These are phyloP conservation scores for Mycena venus DNA, from an alignment of 768 basidiomycete species.

Conservation along the genomic window DNA sequence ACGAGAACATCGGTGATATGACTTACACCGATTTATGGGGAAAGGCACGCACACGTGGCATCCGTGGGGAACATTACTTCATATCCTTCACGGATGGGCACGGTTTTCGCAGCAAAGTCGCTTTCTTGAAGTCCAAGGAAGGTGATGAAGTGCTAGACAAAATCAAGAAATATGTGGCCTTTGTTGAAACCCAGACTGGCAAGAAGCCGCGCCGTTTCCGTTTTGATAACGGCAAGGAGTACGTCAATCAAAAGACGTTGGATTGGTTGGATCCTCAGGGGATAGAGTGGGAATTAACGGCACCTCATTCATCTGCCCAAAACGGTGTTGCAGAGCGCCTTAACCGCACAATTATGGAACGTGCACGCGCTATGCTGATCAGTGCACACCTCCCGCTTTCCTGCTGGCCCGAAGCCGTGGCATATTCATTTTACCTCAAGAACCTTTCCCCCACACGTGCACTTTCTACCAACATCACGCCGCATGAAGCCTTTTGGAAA, in stretches of 20 bases:
- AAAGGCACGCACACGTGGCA: background rate
- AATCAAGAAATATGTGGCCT: slow-evolving; percentile 20
- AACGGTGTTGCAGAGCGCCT: slow-evolving; percentile 47
- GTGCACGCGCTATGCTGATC: slow-evolving; percentile 36
- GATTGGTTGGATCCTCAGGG: slow-evolving; percentile 34
- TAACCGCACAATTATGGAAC: slow-evolving; percentile 40
- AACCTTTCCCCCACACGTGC: slow-evolving; percentile 28
- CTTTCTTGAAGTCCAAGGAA: slow-evolving; percentile 10
- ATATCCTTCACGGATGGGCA: slow-evolving; percentile 24
- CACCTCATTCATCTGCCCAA: slow-evolving; percentile 43
- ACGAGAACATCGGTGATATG: slow-evolving; percentile 37
- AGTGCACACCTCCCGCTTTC: slow-evolving; percentile 15
- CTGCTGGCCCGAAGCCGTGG: slow-evolving; percentile 35
- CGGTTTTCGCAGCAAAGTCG: background rate
- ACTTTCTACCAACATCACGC: slow-evolving; percentile 2
- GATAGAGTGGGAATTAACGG: slow-evolving; percentile 38
- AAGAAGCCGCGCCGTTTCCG: slow-evolving; percentile 12
- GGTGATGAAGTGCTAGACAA: background rate
- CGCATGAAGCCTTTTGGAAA: background rate
- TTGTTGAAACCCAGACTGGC: slow-evolving; percentile 28
- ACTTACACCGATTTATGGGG: slow-evolving; percentile 28
- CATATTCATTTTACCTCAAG: slow-evolving; percentile 36
- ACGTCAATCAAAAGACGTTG: slow-evolving; percentile 28
- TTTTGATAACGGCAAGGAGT: slow-evolving; percentile 44
- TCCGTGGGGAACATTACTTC: slow-evolving; percentile 22